Evolutionary conservation across 352 stramenopile genomes (phyloP), one percentile per base, ranked within the genome.

Genomic region (Phytophthora melonis): DNA sequence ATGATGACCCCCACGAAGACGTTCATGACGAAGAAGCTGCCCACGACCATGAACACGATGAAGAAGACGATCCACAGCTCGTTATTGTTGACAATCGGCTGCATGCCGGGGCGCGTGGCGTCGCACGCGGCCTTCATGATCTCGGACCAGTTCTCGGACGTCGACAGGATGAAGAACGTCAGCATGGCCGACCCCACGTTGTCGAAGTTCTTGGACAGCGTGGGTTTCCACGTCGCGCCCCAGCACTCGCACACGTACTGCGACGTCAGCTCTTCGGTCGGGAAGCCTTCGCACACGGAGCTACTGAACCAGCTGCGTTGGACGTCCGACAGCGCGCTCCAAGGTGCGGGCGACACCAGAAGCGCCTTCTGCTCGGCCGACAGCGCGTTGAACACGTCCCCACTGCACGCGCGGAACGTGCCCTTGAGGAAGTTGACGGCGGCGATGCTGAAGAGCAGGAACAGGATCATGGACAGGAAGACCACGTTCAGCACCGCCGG

Each of bases 381-480:
- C 10, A 88, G 68, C 0, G 36, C 47, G 19, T 85, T 57, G 52
- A 95, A 90, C 11, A 74, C 69, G 23, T 83, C 74, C 7, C 88
- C 90, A 53, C 79, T 50, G 71, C 93, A 98, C 3, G 73, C 43
- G 65, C 92, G 86, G 71, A 98, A 92, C 8, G 72, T 78, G 5
- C 94, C 96, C 72, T 98, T 98, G 55, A 98, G 80, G 65, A 98
- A 98, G 50, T 92, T 96, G 0, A 98, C 93, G 5, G 92, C 87
- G 58, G 98, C 82, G 63, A 98, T 98, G 66, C 92, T 95, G 83
- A 99, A 99, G 32, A 98, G 94, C 16, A 98, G 79, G 58, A 96
- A 97, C 70, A 98, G 93, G 0, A 98, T 72, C 23, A 89, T 74
- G 53, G 88, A 98, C 2, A 99, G 78, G 54, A 98, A 80, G 1